Conservation (phyloP, 768 basidiomycete genomes). For the Mycena olivaceomarginata region DNA sequence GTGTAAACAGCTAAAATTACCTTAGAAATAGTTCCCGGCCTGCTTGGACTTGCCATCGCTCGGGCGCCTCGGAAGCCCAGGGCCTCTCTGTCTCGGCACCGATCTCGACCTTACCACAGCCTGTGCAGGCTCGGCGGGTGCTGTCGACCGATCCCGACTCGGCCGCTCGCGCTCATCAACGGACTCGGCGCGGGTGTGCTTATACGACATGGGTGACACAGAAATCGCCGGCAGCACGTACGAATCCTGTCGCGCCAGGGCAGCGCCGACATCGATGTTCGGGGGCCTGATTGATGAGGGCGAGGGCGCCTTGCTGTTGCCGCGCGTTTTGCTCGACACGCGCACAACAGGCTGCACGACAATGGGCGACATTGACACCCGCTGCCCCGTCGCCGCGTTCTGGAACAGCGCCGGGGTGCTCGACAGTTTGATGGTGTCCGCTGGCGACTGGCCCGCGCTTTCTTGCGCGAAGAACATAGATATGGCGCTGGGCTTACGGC, state of each 20-base stretch:
- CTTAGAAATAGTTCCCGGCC: slow-evolving; percentile 33
- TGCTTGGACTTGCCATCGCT: slow-evolving; percentile 22
- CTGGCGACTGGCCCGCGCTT: slow-evolving; percentile 1
- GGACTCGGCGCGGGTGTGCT: slow-evolving; percentile 19
- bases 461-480: slow-evolving; percentile 30
- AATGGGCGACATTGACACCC: not conserved
- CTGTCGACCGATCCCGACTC: not conserved
- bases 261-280: not conserved
- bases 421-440: slow-evolving; percentile 40
- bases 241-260: not conserved
- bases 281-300: not conserved
- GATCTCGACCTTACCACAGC: slow-evolving; percentile 28
- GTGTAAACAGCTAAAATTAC: not conserved
- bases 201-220: slow-evolving; percentile 8
- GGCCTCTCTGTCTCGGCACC: slow-evolving; percentile 5
- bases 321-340: slow-evolving; percentile 10
- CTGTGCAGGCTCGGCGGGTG: slow-evolving; percentile 10
- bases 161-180: slow-evolving; percentile 24
- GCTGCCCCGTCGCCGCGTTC: not conserved
- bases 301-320: not conserved
- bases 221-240: slow-evolving; percentile 1
- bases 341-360: slow-evolving; percentile 25
- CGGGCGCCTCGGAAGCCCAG: slow-evolving; percentile 17
- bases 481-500: slow-evolving; percentile 25
- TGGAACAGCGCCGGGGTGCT: slow-evolving; percentile 29